Percentiles rank a stretch among this genome's conserved stretches.
These are phyloP conservation scores for Quercus berberidifolia DNA, from an alignment of 306 rosid species.

Conservation along the genomic window DNA sequence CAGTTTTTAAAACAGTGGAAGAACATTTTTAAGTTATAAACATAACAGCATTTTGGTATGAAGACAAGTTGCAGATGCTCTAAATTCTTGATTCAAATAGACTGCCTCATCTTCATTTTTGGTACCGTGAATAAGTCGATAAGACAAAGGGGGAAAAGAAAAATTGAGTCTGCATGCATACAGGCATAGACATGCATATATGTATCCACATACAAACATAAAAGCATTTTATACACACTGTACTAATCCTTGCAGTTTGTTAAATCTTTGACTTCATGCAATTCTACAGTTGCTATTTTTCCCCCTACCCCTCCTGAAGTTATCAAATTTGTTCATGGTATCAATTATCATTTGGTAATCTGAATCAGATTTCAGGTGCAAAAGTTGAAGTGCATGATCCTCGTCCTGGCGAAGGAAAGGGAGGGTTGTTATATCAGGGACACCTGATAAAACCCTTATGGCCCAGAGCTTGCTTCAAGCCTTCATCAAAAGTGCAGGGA, in stretches of 20 bases:
- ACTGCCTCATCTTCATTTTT: not conserved
- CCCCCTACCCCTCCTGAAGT: not conserved
- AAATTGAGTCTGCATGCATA: not conserved
- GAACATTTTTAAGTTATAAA: not conserved
- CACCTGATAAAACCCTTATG: conserved; percentile 62
- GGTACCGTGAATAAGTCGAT: not conserved
- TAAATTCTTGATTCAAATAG: not conserved
- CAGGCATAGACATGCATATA: not conserved
- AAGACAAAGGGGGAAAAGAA: not conserved
- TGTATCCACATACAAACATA: not conserved
- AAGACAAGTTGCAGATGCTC: not conserved
- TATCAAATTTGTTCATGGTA: not conserved
- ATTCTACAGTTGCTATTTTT: not conserved
- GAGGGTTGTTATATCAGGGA: conserved; percentile 62
- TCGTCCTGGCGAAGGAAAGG: conserved; percentile 39
- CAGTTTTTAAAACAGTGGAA: not conserved
- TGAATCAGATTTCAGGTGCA: conserved; percentile 73
- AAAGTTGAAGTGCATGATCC: conserved; percentile 55
- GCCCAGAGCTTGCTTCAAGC: conserved; percentile 74
- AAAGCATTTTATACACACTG: not conserved
- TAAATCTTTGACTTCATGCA: not conserved
- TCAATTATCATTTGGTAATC: not conserved
- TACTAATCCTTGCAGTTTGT: not conserved
- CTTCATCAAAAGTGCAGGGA: conserved; percentile 43
- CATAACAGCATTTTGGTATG: not conserved